phyloP scores from a whole-genome alignment of 2,329 filamentous ascomycete species.

The Hansfordia pulvinata region DNA sequence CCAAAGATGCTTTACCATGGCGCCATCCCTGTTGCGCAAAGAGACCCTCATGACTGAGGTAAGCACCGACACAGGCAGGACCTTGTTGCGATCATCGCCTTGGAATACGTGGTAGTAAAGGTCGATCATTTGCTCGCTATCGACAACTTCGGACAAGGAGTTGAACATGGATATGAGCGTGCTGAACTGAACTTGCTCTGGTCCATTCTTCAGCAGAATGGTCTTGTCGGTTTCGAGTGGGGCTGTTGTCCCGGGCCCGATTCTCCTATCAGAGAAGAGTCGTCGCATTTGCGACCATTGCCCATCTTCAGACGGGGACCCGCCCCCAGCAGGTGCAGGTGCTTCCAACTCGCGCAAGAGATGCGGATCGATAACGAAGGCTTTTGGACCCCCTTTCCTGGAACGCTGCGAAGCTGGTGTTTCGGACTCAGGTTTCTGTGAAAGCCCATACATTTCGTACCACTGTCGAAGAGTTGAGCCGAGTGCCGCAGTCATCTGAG shows the following conservation, averaged over 20 bases:
- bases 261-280: no score
- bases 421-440: no score
- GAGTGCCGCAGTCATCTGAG: slow-evolving; percentile 5
- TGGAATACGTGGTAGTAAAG: slow-evolving; percentile 31
- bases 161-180: slow-evolving; percentile 25
- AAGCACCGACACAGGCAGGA: slow-evolving; percentile 40
- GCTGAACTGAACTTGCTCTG: slow-evolving; percentile 19
- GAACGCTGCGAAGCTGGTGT: no score
- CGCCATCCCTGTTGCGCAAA: slow-evolving; percentile 39
- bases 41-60: slow-evolving; percentile 56
- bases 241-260: no score
- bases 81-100: slow-evolving; percentile 14
- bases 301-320: no score
- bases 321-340: no score
- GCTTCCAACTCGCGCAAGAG: no score
- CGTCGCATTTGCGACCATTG: no score
- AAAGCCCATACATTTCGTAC: slow-evolving; percentile 3
- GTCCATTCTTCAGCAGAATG: slow-evolving; percentile 11
- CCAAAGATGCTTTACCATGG: slow-evolving; percentile 56
- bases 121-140: slow-evolving; percentile 42
- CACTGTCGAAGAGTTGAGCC: slow-evolving; percentile 1
- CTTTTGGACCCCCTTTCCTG: no score
- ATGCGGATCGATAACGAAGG: no score
- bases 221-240: slow-evolving; percentile 8
- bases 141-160: slow-evolving; percentile 32